Evolutionary conservation across 106 monocot species (phyloP).

Genomic region (Allium cepa): DNA sequence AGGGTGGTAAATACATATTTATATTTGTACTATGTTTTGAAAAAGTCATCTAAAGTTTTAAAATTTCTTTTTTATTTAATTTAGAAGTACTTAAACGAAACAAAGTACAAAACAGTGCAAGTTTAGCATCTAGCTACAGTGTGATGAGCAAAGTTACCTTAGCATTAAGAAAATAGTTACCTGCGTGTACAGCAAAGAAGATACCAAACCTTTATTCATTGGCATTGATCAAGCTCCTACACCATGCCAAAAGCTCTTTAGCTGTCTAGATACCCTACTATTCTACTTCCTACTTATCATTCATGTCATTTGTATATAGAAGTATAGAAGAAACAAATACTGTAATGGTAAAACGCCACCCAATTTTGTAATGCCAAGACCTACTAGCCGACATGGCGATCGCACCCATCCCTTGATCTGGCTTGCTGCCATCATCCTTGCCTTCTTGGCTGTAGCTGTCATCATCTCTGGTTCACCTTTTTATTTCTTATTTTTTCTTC

Average conservation of each 20-base stretch:
- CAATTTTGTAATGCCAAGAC: conserved; percentile 1
- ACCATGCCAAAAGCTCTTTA: conserved; percentile 4
- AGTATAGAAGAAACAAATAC: not conserved
- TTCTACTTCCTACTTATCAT: not conserved
- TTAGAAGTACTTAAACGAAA: no score
- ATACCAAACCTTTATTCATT: conserved; percentile 18
- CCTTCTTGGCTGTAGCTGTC: conserved; percentile 51
- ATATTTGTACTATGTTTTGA: no score
- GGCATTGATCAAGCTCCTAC: not conserved
- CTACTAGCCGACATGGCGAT: not conserved
- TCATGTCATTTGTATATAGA: not conserved
- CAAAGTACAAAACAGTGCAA: conserved; percentile 4
- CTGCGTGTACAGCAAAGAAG: conserved; percentile 14
- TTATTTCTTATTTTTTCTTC: no score
- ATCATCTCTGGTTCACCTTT: conserved; percentile 16
- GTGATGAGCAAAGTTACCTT: not conserved
- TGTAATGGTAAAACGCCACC: not conserved
- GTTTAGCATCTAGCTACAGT: conserved; percentile 8
- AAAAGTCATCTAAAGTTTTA: no score
- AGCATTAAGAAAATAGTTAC: not conserved
- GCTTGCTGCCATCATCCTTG: conserved; percentile 43
- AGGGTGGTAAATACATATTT: no score
- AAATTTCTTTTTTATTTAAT: no score
- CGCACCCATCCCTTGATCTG: conserved; percentile 41
- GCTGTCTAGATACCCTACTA: not conserved